Base-by-base conservation (phyloP, 2,329 filamentous ascomycete genomes). In the Dendryphion nanum region DNA sequence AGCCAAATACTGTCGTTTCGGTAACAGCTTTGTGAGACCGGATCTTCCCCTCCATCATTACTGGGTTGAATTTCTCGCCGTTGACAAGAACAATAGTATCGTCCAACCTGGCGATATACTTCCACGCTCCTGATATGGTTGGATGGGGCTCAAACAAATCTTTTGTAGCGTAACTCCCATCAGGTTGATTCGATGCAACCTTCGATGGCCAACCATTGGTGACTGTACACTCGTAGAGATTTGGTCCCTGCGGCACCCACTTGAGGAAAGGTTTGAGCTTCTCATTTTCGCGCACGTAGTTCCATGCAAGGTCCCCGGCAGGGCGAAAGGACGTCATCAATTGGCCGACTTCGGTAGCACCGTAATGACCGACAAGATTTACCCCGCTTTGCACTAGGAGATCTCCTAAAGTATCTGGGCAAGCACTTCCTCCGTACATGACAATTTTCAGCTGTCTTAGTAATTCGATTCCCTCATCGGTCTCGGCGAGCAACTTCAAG, bases 241-340 rank as follows among this genome's bases (percentile, higher is more conserved):
- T 51, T 46, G 55, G 64, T 57, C 55, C 69, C 44, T 30, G 67
- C 41, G 2, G 59, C 42, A 55, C 64, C 40, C 62, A 68, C 29
- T 48, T 63, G 8, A 78, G 54, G 40, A 63, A 77, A 0, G 68
- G 66, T 18, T 61, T 61, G 4, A 73, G 59, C 13, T 59, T 58
- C 2, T 64, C 57, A 3, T 67, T 56, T 2, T 69, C 66, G 2
- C 72, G 64, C 13, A 82, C 60, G 44, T 81, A 84, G 49, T 81
- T 77, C 81, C 81, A 84, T 6, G 69, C 73, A 37, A 72, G 75
- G 53, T 83, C 81, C 1, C 63, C 70, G 2, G 55, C 55, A 0
- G 72, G 66, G 5, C 80, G 67, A 50, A 77, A 74, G 0, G 78
- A 81, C 3, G 77, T 82, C 77, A 82, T 81, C n/a, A 83, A 61